These are phyloP conservation scores for Paraconiothyrium brasiliense DNA, from an alignment of 2,329 filamentous ascomycete species.

Conservation along the genomic window DNA sequence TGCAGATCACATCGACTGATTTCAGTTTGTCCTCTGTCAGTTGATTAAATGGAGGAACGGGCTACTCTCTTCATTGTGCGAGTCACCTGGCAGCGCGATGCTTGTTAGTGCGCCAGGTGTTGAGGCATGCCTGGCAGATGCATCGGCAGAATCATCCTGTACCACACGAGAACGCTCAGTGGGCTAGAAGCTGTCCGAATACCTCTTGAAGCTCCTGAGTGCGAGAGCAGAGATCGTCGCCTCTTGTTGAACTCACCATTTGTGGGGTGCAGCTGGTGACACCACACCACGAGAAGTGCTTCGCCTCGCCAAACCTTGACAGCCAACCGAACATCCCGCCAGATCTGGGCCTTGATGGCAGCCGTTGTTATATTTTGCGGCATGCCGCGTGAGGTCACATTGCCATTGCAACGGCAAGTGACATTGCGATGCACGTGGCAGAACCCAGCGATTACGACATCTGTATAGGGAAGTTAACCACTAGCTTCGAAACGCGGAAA, in stretches of 20 bases:
- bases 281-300: neutral
- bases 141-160: neutral
- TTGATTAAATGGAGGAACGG: neutral
- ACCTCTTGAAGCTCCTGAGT: neutral
- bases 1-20: neutral
- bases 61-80: no score
- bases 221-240: neutral
- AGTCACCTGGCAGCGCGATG: neutral
- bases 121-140: neutral
- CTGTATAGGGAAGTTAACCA: neutral
- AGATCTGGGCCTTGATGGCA: neutral
- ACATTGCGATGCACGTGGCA: neutral
- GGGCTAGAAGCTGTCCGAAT: neutral
- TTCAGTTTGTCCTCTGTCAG: neutral
- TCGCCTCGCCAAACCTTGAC: neutral
- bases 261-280: neutral
- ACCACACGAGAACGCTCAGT: neutral
- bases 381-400: neutral
- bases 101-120: neutral
- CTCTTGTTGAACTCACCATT: neutral
- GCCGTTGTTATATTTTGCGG: neutral
- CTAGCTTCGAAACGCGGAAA: conserved; percentile 3
- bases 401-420: neutral
- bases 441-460: neutral
- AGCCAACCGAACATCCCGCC: neutral